Evolutionary conservation across 2,329 filamentous ascomycete genomes (phyloP).

Genomic region (Fusarium armeniacum): DNA sequence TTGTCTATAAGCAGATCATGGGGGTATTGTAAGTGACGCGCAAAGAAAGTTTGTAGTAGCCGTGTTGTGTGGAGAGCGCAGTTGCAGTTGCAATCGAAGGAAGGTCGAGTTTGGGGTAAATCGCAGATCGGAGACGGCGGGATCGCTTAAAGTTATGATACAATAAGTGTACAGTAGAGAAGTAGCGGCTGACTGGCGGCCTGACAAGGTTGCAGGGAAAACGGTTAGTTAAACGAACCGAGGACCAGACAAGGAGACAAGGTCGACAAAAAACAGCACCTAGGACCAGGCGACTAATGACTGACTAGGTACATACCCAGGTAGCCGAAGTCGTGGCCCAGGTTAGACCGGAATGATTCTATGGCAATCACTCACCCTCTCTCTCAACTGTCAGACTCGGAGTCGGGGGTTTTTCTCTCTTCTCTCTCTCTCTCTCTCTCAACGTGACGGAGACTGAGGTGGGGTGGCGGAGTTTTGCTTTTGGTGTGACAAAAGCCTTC

Average conservation of each 20-base stretch:
- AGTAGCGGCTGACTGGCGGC: slow-evolving; percentile 1
- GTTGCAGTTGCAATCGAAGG: slow-evolving; percentile 19
- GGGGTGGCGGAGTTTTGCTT: slow-evolving; percentile 43
- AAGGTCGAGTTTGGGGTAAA: slow-evolving; percentile 31
- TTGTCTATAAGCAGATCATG: slow-evolving; percentile 11
- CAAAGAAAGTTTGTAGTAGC: slow-evolving; percentile 13
- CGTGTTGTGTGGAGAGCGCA: slow-evolving; percentile 28
- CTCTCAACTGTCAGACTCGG: slow-evolving; percentile 20
- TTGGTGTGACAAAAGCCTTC: slow-evolving; percentile 37
- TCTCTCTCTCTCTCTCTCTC: not conserved
- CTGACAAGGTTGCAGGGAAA: not conserved
- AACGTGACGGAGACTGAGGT: slow-evolving; percentile 38
- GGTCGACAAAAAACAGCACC: slow-evolving; percentile 17
- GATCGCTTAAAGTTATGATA: slow-evolving; percentile 37
- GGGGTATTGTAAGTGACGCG: slow-evolving; percentile 2
- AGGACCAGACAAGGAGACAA: slow-evolving; percentile 34
- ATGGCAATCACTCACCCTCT: slow-evolving; percentile 27
- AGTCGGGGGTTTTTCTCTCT: not conserved
- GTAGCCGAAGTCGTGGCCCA: not conserved
- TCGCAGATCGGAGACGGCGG: slow-evolving; percentile 43
- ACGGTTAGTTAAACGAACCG: slow-evolving; percentile 14
- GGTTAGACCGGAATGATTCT: slow-evolving; percentile 11
- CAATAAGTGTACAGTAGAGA: slow-evolving; percentile 13
- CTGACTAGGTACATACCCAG: not conserved
- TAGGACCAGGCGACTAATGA: slow-evolving; percentile 20